Evolutionary conservation across 2,329 filamentous ascomycete species (phyloP).

Genomic region (Penicillium sp.): DNA sequence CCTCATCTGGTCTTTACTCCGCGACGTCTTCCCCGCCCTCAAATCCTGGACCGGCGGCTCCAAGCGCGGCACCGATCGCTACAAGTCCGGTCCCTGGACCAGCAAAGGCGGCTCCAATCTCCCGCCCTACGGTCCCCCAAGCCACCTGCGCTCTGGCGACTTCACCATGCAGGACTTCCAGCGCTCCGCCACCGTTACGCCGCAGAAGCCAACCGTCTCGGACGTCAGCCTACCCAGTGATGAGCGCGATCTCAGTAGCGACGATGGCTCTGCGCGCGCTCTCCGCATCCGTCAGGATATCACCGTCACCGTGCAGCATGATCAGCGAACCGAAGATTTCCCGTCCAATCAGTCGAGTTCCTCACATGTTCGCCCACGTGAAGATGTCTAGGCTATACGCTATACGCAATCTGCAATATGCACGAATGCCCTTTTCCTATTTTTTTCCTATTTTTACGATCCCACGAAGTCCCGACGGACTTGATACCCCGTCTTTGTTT

Average conservation of each 20-base stretch:
- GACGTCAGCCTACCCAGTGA: constrained; percentile 32
- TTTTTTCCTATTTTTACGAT: constrained; percentile 6
- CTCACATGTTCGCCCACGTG: constrained; percentile 11
- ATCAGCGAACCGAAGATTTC: constrained; percentile 16
- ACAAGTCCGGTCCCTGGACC: constrained; percentile 35
- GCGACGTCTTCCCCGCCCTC: constrained; percentile 49
- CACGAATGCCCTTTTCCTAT: background rate
- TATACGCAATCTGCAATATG: background rate
- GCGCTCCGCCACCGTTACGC: constrained; percentile 26
- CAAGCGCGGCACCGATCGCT: constrained; percentile 34
- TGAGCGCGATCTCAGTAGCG: constrained; percentile 34
- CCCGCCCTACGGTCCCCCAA: constrained; percentile 31
- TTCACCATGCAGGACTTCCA: constrained; percentile 35
- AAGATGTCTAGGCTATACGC: constrained; percentile 15
- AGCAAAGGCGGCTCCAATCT: constrained; percentile 30
- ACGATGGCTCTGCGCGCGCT: constrained; percentile 40
- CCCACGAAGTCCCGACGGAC: constrained; percentile 14
- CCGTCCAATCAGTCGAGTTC: constrained; percentile 9
- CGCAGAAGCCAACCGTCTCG: constrained; percentile 30
- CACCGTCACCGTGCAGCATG: constrained; percentile 35
- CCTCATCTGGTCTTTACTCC: constrained; percentile 54
- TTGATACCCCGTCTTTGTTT: constrained; percentile 18
- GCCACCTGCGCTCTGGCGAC: constrained; percentile 30
- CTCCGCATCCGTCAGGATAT: constrained; percentile 43
- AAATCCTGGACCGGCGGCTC: constrained; percentile 45